phyloP scores from a whole-genome alignment of 2,329 filamentous ascomycete species.

The Metarhizium robertsii region DNA sequence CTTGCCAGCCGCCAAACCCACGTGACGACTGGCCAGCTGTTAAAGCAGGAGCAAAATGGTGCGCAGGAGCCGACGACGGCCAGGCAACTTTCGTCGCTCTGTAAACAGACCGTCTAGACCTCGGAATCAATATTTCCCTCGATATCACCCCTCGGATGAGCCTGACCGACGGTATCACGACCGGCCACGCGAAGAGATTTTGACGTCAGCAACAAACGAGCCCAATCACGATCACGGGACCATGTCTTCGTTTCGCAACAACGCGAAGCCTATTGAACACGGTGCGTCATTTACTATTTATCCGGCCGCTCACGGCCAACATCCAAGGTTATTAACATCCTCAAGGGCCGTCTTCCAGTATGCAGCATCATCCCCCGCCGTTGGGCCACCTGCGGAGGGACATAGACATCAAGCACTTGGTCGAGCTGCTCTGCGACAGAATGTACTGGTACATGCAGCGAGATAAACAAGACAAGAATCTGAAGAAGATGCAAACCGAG shows the following conservation, averaged over 20 bases:
- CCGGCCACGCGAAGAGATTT: neutral
- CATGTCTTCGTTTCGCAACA: neutral
- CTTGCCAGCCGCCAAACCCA: neutral
- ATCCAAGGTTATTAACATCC: neutral
- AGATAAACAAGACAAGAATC: conserved; percentile 10
- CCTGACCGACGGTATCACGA: neutral
- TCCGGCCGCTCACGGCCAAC: neutral
- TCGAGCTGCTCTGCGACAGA: conserved; percentile 15
- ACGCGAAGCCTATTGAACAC: neutral
- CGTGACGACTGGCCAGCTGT: neutral
- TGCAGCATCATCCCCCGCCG: neutral
- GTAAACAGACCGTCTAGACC: neutral
- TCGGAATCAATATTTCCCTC: neutral
- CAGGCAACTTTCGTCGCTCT: neutral
- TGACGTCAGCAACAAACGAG: neutral
- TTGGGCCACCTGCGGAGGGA: neutral
- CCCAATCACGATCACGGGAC: neutral
- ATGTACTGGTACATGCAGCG: conserved; percentile 11
- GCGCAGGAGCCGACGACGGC: neutral
- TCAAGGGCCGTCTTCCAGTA: neutral
- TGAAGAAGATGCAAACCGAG: conserved; percentile 9
- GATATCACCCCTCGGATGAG: no score
- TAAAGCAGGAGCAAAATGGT: neutral
- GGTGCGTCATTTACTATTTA: neutral
- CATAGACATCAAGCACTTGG: conserved; percentile 7